Base-by-base conservation (phyloP, 2,329 filamentous ascomycete genomes). In the Paraphoma sp. region DNA sequence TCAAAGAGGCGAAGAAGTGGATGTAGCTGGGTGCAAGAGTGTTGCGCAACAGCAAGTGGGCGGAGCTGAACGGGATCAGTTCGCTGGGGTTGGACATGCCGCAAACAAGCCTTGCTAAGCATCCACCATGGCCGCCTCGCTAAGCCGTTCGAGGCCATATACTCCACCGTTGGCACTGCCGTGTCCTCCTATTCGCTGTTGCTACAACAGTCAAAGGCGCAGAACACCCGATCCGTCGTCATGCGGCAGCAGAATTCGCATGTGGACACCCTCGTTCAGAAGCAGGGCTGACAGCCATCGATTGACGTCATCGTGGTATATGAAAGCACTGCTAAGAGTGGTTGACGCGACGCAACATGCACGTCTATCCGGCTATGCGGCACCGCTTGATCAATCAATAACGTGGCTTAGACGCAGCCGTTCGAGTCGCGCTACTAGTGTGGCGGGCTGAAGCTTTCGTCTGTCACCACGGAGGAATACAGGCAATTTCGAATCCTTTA, bases 41-140 rank as follows among this genome's bases (percentile, higher is more conserved):
- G 45, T 28, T 18, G 45, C 40, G 45, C 45, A 53, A 43, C 48
- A n/a, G 16, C 51, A 48, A 45, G 57, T 43, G 42, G 61, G 59
- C 54, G 61, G 53, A 64, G 61, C 48, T 51, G 52, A 52, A 45
- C 57, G 28, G 48, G 49, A 43, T 43, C 45, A 48, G 48, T 54
- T 58, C 52, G 47, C 18, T 44, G 33, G 51, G 45, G 45, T 40
- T 48, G n/a, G 33, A 29, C 54, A 23, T 52, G 40, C 46, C 50
- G 45, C 29, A 57, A 63, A 60, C 60, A 64, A 64, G 62, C 62
- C 51, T 53, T 62, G 57, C 60, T 61, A 64, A 64, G 62, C 62
- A 54, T 55, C 31, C 45, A 48, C 36, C 31, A 29, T 23, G 23
- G 23, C 41, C 29, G 29, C 17, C 16, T 28, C 12, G 16, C 40